A percentile compares a stretch with the other conserved stretches of the same genome.
Conservation (phyloP, 352 stramenopile species). For the Phytophthora chlamydospora region DNA sequence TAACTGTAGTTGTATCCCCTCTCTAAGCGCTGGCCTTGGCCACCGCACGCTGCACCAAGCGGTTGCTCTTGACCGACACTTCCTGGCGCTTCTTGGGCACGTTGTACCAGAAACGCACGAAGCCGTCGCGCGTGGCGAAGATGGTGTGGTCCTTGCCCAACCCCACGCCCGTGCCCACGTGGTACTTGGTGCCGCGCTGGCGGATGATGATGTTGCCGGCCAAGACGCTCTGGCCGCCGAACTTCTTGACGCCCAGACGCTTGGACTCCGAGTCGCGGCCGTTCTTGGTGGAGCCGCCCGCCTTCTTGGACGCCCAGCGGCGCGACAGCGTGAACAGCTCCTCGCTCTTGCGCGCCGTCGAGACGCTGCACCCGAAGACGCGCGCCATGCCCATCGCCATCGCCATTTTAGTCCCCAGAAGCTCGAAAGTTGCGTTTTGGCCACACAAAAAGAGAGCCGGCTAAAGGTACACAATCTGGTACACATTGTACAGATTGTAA, state of each 20-base stretch:
- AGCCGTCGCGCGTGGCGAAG: conserved; percentile 87
- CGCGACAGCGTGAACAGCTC: conserved; percentile 57
- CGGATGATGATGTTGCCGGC: conserved; percentile 98
- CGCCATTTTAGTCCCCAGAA: conserved; percentile 44
- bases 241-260: conserved; percentile 98
- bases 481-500: not conserved
- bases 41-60: conserved; percentile 55
- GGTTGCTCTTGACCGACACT: conserved; percentile 83
- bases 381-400: conserved; percentile 80
- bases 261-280: conserved; percentile 96
- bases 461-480: not conserved
- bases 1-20: not conserved
- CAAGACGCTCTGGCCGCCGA: conserved; percentile 90
- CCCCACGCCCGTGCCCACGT: conserved; percentile 93
- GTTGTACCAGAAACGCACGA: conserved; percentile 93
- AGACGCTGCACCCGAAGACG: conserved; percentile 56
- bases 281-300: conserved; percentile 97
- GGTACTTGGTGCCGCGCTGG: conserved; percentile 97
- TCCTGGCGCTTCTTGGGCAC: conserved; percentile 84
- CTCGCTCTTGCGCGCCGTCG: conserved; percentile 39
- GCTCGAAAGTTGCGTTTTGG: conserved; percentile 9
- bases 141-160: conserved; percentile 95
- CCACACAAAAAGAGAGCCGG: conserved; percentile 21
- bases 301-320: conserved; percentile 95
- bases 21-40: conserved; percentile 31